Conservation (phyloP, 2,329 filamentous ascomycete species). For the Tolypocladium album region DNA sequence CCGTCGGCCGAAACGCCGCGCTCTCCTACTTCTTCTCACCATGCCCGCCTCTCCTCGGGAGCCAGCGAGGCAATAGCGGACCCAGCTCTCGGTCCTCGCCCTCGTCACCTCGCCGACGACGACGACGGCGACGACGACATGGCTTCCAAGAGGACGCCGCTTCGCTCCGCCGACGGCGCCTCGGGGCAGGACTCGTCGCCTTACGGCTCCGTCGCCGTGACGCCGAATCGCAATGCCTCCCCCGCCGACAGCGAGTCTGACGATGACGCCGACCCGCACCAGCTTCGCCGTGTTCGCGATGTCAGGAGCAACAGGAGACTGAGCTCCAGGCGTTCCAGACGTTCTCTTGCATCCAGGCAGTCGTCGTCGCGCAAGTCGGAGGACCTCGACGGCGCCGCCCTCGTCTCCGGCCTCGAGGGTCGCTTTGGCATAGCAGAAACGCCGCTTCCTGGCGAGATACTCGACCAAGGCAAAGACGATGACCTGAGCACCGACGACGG, state of each 20-base stretch:
- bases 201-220: slow-evolving; percentile 26
- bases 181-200: slow-evolving; percentile 16
- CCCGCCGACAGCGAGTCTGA: slow-evolving; percentile 22
- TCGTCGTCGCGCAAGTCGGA: slow-evolving; percentile 30
- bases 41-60: slow-evolving; percentile 8
- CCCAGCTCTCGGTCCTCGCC: slow-evolving; percentile 6
- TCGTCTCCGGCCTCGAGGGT: slow-evolving; percentile 42
- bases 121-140: slow-evolving; percentile 10
- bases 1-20: not conserved
- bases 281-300: slow-evolving; percentile 22
- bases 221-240: slow-evolving; percentile 23
- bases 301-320: slow-evolving; percentile 16
- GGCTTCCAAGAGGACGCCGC: slow-evolving; percentile 25
- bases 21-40: slow-evolving; percentile 4
- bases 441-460: slow-evolving; percentile 32
- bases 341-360: slow-evolving; percentile 18
- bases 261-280: slow-evolving; percentile 18
- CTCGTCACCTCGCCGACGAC: slow-evolving; percentile 1
- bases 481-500: slow-evolving; percentile 24
- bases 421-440: slow-evolving; percentile 41
- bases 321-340: slow-evolving; percentile 20
- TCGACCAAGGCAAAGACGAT: slow-evolving; percentile 30
- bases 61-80: slow-evolving; percentile 17
- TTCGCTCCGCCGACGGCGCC: slow-evolving; percentile 16
- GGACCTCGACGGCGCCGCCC: slow-evolving; percentile 38